Conservation (phyloP, 768 basidiomycete genomes). For the Termitomyces sp. region DNA sequence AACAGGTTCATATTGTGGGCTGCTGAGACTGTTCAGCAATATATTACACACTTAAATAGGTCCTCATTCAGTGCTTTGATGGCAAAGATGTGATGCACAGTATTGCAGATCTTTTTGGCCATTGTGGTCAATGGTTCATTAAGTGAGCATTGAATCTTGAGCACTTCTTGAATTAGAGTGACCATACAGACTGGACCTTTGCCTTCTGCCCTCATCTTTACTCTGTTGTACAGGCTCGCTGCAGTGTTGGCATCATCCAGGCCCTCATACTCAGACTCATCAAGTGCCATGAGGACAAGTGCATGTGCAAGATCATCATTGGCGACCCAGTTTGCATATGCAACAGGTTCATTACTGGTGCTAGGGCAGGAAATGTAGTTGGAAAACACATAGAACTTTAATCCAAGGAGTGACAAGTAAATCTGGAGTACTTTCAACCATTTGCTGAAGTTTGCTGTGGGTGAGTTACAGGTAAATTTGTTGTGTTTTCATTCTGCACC, state of each 20-base stretch:
- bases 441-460: not conserved
- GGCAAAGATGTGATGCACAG: not conserved
- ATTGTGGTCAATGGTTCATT: not conserved
- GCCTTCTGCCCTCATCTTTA: not conserved
- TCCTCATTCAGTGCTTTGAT: not conserved
- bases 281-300: not conserved
- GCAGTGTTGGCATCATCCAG: not conserved
- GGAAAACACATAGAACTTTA: not conserved
- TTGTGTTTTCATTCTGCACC: not conserved
- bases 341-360: not conserved
- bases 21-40: not conserved
- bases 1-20: not conserved
- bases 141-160: not conserved
- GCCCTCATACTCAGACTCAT: not conserved
- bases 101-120: not conserved
- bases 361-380: not conserved
- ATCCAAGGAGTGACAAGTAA: not conserved
- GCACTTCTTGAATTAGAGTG: not conserved
- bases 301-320: not conserved
- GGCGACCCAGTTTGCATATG: not conserved
- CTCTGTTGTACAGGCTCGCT: not conserved
- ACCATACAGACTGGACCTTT: not conserved
- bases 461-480: not conserved
- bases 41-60: not conserved
- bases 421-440: not conserved